Conservation (phyloP, 169 alveolate genomes). For the Eimeria maxima region DNA sequence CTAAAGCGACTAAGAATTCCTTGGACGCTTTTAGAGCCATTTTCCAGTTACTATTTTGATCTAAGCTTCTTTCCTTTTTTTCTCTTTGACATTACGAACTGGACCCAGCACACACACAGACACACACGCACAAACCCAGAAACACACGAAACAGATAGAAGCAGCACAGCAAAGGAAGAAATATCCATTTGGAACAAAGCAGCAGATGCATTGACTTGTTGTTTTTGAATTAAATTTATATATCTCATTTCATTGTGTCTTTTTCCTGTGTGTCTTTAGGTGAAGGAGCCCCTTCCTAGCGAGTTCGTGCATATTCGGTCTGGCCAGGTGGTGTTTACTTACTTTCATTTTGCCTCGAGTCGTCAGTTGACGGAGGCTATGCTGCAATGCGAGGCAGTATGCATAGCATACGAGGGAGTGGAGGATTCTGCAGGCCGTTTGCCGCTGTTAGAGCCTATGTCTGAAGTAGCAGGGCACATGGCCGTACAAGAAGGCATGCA, state of each 20-base stretch:
- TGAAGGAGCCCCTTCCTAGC: conserved; percentile 79
- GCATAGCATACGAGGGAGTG: conserved; percentile 81
- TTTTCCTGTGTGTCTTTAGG: conserved; percentile 29
- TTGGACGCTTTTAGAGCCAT: no score
- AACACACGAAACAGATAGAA: no score
- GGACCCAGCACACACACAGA: no score
- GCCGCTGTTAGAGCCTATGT: conserved; percentile 82
- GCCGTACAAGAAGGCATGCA: conserved; percentile 69
- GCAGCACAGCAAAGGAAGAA: no score
- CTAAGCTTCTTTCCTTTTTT: no score
- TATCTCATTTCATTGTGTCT: not conserved
- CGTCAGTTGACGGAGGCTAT: conserved; percentile 72
- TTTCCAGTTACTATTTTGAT: no score
- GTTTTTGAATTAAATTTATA: not conserved
- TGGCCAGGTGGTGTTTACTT: conserved; percentile 77
- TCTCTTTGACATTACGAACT: no score
- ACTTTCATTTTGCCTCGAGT: conserved; percentile 77
- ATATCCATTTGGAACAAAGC: no score
- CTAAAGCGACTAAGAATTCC: no score
- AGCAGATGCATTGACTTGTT: no score
- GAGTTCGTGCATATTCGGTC: conserved; percentile 47
- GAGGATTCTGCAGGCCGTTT: conserved; percentile 20
- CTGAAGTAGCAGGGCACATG: conserved; percentile 82
- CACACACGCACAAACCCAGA: no score
- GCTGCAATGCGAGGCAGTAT: conserved; percentile 41